Evolutionary conservation across 768 basidiomycete genomes (phyloP).

Genomic region (Rickenella mellea): DNA sequence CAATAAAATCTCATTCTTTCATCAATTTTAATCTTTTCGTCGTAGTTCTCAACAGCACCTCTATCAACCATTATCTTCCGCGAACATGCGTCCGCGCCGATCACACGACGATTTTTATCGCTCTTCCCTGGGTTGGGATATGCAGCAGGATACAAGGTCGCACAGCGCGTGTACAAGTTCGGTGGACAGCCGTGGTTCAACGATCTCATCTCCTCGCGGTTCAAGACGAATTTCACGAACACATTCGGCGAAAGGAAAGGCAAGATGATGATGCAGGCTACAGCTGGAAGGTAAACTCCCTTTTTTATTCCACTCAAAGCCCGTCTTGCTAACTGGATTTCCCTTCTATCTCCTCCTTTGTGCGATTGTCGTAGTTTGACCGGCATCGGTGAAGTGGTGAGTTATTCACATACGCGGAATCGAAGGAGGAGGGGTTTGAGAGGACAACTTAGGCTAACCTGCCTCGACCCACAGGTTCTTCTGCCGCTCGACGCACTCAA

Average conservation of each 20-base stretch:
- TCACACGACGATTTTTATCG: constrained; percentile 66
- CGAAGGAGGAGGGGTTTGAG: no score
- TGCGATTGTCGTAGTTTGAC: constrained; percentile 32
- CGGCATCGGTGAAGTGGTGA: constrained; percentile 90
- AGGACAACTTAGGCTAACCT: no score
- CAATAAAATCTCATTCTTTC: constrained; percentile 14
- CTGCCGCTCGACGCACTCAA: constrained; percentile 94
- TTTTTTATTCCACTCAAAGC: not conserved
- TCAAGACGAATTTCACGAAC: constrained; percentile 72
- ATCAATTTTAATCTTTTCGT: constrained; percentile 2
- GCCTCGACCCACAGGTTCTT: constrained; percentile 70
- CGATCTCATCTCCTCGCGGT: constrained; percentile 78
- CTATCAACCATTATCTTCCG: constrained; percentile 82
- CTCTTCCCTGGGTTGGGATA: constrained; percentile 98
- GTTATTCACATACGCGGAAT: no score
- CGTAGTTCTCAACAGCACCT: constrained; percentile 53
- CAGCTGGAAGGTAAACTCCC: constrained; percentile 72
- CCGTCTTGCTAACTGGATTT: not conserved
- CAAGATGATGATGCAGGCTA: constrained; percentile 91
- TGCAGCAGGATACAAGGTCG: constrained; percentile 94
- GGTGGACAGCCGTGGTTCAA: constrained; percentile 98
- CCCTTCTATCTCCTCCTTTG: constrained; percentile 1
- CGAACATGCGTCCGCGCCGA: constrained; percentile 61
- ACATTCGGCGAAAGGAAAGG: constrained; percentile 91
- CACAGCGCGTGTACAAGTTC: constrained; percentile 94